phyloP scores from a whole-genome alignment of 2,329 filamentous ascomycete genomes.

The Dactylella cylindrospora region DNA sequence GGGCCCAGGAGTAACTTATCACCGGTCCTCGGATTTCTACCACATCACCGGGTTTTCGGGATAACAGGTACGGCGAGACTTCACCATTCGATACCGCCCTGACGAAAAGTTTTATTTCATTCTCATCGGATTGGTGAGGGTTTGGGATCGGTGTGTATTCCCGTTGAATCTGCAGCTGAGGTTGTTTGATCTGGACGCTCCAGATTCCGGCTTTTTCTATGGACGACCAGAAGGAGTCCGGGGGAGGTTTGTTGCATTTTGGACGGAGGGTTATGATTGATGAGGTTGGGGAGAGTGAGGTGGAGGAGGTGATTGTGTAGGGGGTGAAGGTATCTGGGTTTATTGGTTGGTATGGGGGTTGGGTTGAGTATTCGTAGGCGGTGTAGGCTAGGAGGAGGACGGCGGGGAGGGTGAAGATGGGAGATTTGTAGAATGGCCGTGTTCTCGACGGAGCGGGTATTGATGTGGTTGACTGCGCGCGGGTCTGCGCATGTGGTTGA shows the following conservation, averaged over 20 bases:
- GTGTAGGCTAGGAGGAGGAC: slow-evolving; percentile 56
- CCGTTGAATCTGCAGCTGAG: slow-evolving; percentile 85
- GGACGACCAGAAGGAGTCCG: slow-evolving; percentile 27
- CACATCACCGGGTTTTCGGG: slow-evolving; percentile 62
- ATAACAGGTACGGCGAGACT: slow-evolving; percentile 77
- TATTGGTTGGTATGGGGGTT: slow-evolving; percentile 55
- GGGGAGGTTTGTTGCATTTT: slow-evolving; percentile 47
- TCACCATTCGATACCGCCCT: slow-evolving; percentile 78
- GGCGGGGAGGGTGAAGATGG: slow-evolving; percentile 32
- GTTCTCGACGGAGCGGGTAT: background rate
- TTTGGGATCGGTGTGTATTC: slow-evolving; percentile 85
- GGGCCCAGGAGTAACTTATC: slow-evolving; percentile 63
- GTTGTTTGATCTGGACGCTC: slow-evolving; percentile 92
- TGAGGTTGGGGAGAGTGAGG: slow-evolving; percentile 64
- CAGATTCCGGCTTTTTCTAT: slow-evolving; percentile 64
- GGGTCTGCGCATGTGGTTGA: no score
- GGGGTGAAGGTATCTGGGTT: slow-evolving; percentile 65
- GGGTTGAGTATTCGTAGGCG: slow-evolving; percentile 24
- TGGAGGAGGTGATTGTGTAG: slow-evolving; percentile 65
- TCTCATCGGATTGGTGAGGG: slow-evolving; percentile 21
- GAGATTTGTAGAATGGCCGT: slow-evolving; percentile 25
- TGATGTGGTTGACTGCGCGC: background rate
- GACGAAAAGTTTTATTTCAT: slow-evolving; percentile 65
- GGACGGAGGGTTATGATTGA: slow-evolving; percentile 65
- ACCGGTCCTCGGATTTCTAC: slow-evolving; percentile 80